Percentiles rank a stretch among this genome's conserved stretches.
Conservation (phyloP, 176 grass and related monocot species). For the Bonia amplexicaulis region DNA sequence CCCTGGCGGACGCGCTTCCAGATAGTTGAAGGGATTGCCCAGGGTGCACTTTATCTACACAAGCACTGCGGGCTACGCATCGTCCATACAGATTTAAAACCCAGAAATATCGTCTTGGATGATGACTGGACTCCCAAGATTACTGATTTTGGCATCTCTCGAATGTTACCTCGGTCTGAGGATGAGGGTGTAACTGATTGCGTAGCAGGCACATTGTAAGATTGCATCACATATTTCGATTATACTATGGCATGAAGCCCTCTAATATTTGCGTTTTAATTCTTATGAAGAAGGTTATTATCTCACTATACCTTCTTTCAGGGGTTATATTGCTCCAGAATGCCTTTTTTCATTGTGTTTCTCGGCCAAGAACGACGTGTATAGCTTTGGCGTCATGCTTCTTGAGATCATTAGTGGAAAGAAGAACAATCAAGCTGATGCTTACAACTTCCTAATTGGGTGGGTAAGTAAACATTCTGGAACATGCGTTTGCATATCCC, state of each 20-base stretch:
- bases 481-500: neutral
- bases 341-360: too few relatives aligned
- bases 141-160: neutral
- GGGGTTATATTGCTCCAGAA: constrained; percentile 24
- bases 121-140: constrained; percentile 5
- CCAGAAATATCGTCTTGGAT: constrained; percentile 15
- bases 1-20: neutral
- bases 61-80: neutral
- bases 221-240: neutral
- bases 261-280: neutral
- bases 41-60: constrained; percentile 20
- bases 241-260: too few relatives aligned
- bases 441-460: too few relatives aligned
- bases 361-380: constrained; percentile 29
- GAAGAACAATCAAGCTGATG: too few relatives aligned
- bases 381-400: constrained; percentile 20
- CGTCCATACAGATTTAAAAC: constrained; percentile 21
- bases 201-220: constrained; percentile 15
- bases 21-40: neutral
- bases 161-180: neutral
- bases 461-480: neutral
- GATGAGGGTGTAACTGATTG: neutral
- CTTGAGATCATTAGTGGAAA: constrained; percentile 11
- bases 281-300: too few relatives aligned
- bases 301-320: neutral